Percentiles rank a stretch among this genome's conserved stretches.
Conservation (phyloP, 2,329 filamentous ascomycete genomes). For the Apiospora saccharicola region DNA sequence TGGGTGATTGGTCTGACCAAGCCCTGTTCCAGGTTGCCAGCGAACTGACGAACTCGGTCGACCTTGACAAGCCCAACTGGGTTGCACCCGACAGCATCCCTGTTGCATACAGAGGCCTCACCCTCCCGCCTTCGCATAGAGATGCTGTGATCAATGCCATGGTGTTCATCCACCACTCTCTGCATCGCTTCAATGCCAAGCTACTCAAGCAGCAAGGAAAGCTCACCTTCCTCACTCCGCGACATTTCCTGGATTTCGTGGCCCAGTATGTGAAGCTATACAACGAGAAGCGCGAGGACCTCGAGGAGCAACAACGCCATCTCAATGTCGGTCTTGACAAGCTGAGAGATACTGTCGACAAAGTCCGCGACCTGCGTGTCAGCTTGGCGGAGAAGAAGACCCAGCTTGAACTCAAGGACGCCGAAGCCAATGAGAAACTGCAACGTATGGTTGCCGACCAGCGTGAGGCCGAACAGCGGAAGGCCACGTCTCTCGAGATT, state of each 20-base stretch:
- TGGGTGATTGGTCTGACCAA: slow-evolving; percentile 99
- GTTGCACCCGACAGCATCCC: slow-evolving; percentile 89
- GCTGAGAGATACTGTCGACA: slow-evolving; percentile 93
- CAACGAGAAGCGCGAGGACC: slow-evolving; percentile 96
- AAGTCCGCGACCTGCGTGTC: slow-evolving; percentile 89
- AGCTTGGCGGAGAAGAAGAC: slow-evolving; percentile 94
- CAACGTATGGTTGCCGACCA: slow-evolving; percentile 98
- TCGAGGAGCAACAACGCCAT: slow-evolving; percentile 98
- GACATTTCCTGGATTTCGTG: slow-evolving; percentile 98
- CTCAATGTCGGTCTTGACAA: slow-evolving; percentile 98
- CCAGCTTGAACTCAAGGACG: slow-evolving; percentile 91
- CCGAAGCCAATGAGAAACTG: slow-evolving; percentile 95
- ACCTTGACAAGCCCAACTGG: slow-evolving; percentile 89
- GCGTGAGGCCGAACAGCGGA: slow-evolving; percentile 90
- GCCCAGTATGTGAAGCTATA: slow-evolving; percentile 97
- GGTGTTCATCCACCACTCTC: slow-evolving; percentile 97
- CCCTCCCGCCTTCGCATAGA: slow-evolving; percentile 85
- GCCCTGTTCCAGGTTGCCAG: slow-evolving; percentile 97
- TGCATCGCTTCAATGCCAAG: slow-evolving; percentile 88
- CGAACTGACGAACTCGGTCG: slow-evolving; percentile 94
- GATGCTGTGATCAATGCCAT: slow-evolving; percentile 96
- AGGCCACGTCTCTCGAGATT: slow-evolving; percentile 86
- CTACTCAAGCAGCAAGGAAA: slow-evolving; percentile 91
- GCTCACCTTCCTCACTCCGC: slow-evolving; percentile 90
- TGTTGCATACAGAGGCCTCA: slow-evolving; percentile 87